A percentile compares a stretch with the other conserved stretches of the same genome.
Evolutionary conservation across 2,329 filamentous ascomycete genomes (phyloP).

Genomic region (Keithomyces neogunnii): DNA sequence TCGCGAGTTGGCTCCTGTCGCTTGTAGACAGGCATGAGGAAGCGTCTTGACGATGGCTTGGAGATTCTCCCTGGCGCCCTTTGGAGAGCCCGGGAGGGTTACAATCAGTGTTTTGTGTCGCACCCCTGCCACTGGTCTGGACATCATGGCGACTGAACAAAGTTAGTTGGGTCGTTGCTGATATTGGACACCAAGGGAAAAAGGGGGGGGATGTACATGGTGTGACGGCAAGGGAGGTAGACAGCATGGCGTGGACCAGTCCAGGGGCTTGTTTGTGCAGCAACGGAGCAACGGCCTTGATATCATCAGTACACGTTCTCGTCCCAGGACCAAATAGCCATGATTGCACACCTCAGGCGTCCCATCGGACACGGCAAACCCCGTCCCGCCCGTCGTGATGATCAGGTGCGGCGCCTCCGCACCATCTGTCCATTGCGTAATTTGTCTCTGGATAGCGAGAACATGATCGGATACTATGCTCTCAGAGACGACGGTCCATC

Average conservation of each 20-base stretch:
- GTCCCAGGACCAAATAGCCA: background rate
- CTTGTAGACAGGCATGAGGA: conserved; percentile 89
- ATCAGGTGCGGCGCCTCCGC: conserved; percentile 62
- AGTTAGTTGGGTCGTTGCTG: background rate
- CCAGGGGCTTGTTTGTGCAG: conserved; percentile 53
- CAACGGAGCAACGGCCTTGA: background rate
- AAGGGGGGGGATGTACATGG: conserved; percentile 57
- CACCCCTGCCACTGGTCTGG: conserved; percentile 82
- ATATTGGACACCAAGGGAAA: too few species aligned
- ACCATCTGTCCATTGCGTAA: conserved; percentile 67
- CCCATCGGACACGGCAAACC: conserved; percentile 75
- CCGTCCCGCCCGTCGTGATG: conserved; percentile 85
- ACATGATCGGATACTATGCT: conserved; percentile 75
- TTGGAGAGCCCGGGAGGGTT: conserved; percentile 89
- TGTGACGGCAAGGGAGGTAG: conserved; percentile 74
- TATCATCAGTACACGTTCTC: background rate
- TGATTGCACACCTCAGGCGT: conserved; percentile 69
- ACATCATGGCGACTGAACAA: conserved; percentile 82
- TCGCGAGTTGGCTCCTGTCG: conserved; percentile 74
- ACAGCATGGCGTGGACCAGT: conserved; percentile 90
- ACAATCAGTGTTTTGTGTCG: conserved; percentile 74
- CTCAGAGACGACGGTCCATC: conserved; percentile 62
- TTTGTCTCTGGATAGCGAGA: conserved; percentile 62
- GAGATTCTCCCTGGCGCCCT: conserved; percentile 89
- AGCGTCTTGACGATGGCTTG: conserved; percentile 82